Percentiles rank a stretch among this genome's conserved stretches.
Conservation (phyloP, 1,284 basidiomycete species). For the Xerocomus cyaneibrunnescens region DNA sequence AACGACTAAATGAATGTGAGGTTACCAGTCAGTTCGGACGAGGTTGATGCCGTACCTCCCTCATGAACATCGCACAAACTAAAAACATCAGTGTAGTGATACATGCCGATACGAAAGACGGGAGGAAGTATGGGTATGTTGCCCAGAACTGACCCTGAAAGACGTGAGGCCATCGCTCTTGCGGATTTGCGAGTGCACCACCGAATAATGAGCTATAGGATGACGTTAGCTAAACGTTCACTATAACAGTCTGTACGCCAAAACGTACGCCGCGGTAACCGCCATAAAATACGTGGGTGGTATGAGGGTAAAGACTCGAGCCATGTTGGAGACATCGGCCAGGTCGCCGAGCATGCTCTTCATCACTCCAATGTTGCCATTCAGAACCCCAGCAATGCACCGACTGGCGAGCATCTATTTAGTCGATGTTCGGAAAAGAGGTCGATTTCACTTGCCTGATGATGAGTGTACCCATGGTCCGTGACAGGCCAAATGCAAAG, state of each 20-base stretch:
- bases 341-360: background rate
- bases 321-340: background rate
- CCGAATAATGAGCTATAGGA: background rate
- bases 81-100: background rate
- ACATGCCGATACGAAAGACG: background rate
- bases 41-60: background rate
- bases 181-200: background rate
- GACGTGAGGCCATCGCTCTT: background rate
- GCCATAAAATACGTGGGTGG: background rate
- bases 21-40: background rate
- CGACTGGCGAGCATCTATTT: background rate
- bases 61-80: background rate
- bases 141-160: background rate
- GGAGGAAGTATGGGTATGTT: background rate
- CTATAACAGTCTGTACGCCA: conserved; percentile 13
- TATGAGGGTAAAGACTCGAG: background rate
- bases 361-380: background rate
- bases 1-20: background rate
- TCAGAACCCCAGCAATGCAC: background rate
- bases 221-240: background rate
- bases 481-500: conserved; percentile 25
- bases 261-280: background rate
- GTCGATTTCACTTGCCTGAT: background rate
- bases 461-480: background rate
- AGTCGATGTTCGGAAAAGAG: background rate